Percentiles rank a stretch among this genome's conserved stretches.
Conservation (phyloP, 106 monocot species). For the Dendrobium chrysotoxum region DNA sequence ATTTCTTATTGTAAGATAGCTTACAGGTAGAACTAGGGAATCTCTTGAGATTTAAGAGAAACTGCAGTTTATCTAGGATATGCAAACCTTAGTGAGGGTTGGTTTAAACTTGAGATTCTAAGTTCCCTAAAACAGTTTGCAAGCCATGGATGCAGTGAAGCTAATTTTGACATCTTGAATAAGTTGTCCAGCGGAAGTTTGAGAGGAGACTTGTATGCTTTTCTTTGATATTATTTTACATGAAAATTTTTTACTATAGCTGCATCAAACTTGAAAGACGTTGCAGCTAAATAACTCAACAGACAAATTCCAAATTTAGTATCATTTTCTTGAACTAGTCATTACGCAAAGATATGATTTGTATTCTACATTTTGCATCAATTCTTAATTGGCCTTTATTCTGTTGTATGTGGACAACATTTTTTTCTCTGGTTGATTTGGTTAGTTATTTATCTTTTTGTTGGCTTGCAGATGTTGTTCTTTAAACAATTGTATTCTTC, state of each 20-base stretch:
- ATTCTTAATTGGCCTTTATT: background rate
- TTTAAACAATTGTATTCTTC: constrained; percentile 62
- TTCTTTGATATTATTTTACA: background rate
- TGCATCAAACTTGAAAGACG: background rate
- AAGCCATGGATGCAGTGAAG: background rate
- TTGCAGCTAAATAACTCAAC: background rate
- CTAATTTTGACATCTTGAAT: background rate
- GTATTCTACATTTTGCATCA: background rate
- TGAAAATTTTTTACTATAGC: background rate
- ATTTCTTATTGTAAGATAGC: background rate
- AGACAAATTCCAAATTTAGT: background rate
- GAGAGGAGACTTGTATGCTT: background rate
- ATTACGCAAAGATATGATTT: background rate
- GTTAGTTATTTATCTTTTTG: background rate
- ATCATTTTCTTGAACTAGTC: background rate
- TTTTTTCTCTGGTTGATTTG: background rate
- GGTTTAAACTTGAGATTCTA: background rate
- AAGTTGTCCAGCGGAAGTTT: background rate
- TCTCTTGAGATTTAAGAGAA: background rate
- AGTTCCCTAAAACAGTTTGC: background rate
- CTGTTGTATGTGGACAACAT: background rate
- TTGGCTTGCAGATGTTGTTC: constrained; percentile 69
- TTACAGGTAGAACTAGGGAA: background rate
- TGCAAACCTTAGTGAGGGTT: background rate
- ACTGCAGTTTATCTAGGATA: background rate